A percentile compares a stretch with the other conserved stretches of the same genome.
These are phyloP conservation scores for Steccherinum ochraceum DNA, from an alignment of 768 basidiomycete genomes.

Conservation along the genomic window DNA sequence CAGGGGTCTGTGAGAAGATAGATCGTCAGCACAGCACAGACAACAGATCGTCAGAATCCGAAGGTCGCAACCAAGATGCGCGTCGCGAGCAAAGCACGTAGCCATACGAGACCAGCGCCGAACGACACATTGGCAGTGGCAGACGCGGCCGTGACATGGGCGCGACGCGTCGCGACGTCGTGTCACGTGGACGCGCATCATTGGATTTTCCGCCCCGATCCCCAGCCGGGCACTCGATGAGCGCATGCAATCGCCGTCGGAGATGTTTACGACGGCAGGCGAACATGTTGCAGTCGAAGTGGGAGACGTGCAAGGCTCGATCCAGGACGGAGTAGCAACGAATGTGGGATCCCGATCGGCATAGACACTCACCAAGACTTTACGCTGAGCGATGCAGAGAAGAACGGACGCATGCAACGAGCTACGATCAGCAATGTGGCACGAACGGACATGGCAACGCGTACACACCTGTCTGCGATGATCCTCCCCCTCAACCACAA, in stretches of 20 bases:
- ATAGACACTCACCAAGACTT: conserved; percentile 39
- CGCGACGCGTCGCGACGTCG: not conserved
- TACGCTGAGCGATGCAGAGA: conserved; percentile 39
- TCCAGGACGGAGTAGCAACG: not conserved
- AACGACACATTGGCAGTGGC: too few species aligned
- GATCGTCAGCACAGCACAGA: conserved; percentile 7
- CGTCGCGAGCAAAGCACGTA: too few species aligned
- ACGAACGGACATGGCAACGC: not conserved
- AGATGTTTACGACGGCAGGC: too few species aligned
- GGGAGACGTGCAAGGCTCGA: not conserved
- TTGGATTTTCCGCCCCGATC: not conserved
- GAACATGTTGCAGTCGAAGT: too few species aligned
- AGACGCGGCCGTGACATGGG: not conserved
- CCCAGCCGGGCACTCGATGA: not conserved
- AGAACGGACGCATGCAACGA: conserved; percentile 3
- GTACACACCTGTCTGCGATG: conserved; percentile 47
- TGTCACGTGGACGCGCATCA: not conserved
- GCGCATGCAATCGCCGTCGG: too few species aligned
- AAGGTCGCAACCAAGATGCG: not conserved
- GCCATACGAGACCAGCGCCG: too few species aligned
- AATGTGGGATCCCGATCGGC: not conserved
- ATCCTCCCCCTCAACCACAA: conserved; percentile 48
- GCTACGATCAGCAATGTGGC: not conserved
- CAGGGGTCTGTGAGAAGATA: conserved; percentile 34
- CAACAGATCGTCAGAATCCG: not conserved